Evolutionary conservation across 768 basidiomycete species (phyloP), one percentile per base, ranked within the genome.

Genomic region (Hypsizygus marmoreus): DNA sequence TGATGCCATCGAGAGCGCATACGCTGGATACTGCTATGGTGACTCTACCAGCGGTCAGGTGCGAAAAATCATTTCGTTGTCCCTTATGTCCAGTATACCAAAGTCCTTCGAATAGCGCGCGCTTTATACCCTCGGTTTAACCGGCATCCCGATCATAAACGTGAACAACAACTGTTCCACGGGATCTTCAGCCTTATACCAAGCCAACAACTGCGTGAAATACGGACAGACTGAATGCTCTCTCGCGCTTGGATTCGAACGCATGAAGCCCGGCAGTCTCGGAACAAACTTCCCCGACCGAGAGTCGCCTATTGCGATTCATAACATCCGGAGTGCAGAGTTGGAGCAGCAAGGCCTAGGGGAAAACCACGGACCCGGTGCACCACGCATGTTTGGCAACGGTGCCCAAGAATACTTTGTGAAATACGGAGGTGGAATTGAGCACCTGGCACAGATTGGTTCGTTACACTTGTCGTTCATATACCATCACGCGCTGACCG

Each of bases 111-210:
- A 37, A 1, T 58, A 92, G 82, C 76, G 89, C 12, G 81, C 88
- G 6, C 70, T 93, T 14, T 93, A 92, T 66, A 84, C 82, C 60
- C 81, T 92, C 31, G 91, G 91, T 14, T 75, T 92, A 63, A 92
- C 90, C 0, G 75, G 81, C 25, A 91, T 93, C 47, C 90, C 91
- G 0, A 84, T 93, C 57, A 76, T 85, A 39, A 93, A 92, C 55
- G 87, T 92, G 32, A 91, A 90, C 71, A 92, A 92, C 67, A 89
- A 89, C 64, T 91, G 90, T 57, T 84, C 89, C 3, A 90, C 90
- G 0, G 90, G 89, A 4, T 86, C 84, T 39, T 76, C 86, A 0
- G 89, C 91, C 4, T 72, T 93, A 16, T 88, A 78, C 62, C 78
- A 86, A 35, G 88, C 86, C 6, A 86, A 85, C 53, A 81, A 76